These are phyloP conservation scores for Penicillium concentricum DNA, from an alignment of 2,329 filamentous ascomycete species.

Conservation along the genomic window DNA sequence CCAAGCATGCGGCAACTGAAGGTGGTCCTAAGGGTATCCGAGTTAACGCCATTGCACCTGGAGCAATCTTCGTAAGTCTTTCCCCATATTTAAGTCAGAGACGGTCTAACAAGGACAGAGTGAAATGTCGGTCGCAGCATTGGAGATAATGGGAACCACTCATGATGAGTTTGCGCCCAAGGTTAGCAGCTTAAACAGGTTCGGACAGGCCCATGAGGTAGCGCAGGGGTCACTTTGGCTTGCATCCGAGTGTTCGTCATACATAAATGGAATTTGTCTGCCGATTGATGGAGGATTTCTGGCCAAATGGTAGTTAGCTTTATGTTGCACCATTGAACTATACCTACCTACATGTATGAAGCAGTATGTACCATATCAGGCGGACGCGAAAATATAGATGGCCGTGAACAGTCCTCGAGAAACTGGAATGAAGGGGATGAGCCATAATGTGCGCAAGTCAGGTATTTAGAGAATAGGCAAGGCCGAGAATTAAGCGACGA, in stretches of 20 bases:
- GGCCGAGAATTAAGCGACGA: too few species aligned
- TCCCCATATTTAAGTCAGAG: too few species aligned
- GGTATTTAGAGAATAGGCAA: too few species aligned
- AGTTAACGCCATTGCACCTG: slow-evolving; percentile 36
- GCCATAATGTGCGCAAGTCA: too few species aligned
- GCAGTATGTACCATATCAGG: too few species aligned
- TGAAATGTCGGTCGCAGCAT: not conserved
- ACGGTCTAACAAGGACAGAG: not conserved
- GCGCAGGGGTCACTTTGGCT: slow-evolving; percentile 37
- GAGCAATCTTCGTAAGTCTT: not conserved
- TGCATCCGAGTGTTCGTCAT: slow-evolving; percentile 32
- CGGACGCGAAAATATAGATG: too few species aligned
- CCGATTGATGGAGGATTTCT: slow-evolving; percentile 32
- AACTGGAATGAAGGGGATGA: too few species aligned
- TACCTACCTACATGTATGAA: too few species aligned
- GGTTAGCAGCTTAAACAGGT: slow-evolving; percentile 15
- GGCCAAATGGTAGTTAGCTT: not conserved
- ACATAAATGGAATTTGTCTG: slow-evolving; percentile 31
- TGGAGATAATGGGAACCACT: not conserved
- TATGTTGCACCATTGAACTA: not conserved
- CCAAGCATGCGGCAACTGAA: slow-evolving; percentile 40
- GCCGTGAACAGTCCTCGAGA: too few species aligned
- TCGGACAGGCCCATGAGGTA: slow-evolving; percentile 29
- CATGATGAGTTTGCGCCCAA: slow-evolving; percentile 20
- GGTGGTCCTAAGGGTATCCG: slow-evolving; percentile 34